phyloP scores from a whole-genome alignment of 805 yeast species.

The Starmerella floris region DNA sequence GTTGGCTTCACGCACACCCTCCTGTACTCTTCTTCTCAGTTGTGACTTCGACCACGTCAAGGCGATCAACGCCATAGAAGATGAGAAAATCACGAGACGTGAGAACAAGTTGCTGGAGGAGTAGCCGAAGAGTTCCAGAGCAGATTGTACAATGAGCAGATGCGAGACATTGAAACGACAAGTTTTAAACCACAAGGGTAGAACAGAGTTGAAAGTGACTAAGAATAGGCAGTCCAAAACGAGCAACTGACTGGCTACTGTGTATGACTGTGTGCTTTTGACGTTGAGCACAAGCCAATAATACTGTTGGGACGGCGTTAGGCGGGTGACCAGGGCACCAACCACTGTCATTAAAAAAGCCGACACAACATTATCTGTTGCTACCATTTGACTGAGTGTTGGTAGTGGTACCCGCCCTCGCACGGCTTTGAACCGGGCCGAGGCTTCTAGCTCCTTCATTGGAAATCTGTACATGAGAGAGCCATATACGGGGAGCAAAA shows the following conservation, averaged over 20 bases:
- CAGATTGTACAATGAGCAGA: not conserved
- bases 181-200: not conserved
- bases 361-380: too few species aligned
- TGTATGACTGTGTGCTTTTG: too few species aligned
- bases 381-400: too few species aligned
- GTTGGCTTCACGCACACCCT: slow-evolving; percentile 1
- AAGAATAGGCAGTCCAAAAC: not conserved
- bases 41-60: slow-evolving; percentile 1
- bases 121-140: not conserved
- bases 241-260: not conserved
- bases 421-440: not conserved
- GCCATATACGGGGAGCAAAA: slow-evolving; percentile 10
- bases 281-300: too few species aligned
- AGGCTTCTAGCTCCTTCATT: slow-evolving; percentile 3
- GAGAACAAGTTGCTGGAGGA: not conserved
- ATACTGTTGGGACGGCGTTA: too few species aligned
- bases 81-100: not conserved
- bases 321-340: too few species aligned
- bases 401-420: too few species aligned
- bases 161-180: not conserved
- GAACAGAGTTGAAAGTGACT: not conserved
- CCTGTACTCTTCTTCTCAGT: not conserved
- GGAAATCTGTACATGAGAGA: not conserved
- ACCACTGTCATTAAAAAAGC: too few species aligned
- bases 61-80: not conserved